These are phyloP conservation scores for Chaetomiaceae sp. DNA, from an alignment of 2,329 filamentous ascomycete genomes.

Conservation along the genomic window DNA sequence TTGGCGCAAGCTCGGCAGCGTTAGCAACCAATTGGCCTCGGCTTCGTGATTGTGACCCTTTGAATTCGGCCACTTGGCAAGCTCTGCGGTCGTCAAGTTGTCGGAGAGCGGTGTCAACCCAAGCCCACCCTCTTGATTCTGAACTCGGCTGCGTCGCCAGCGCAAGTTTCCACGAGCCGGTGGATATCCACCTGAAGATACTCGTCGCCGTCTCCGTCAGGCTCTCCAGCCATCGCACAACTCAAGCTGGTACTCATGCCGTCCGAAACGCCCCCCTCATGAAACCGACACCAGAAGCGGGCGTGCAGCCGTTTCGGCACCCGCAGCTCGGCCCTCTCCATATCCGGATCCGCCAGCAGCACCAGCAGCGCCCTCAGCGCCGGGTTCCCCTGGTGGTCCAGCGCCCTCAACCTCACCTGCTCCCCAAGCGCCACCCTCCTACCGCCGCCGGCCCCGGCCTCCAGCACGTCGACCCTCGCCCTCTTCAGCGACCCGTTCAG, in stretches of 20 bases:
- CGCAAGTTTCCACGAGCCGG: slow-evolving; percentile 13
- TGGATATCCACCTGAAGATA: slow-evolving; percentile 27
- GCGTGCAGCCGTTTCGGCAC: slow-evolving; percentile 32
- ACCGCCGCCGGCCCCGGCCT: not conserved
- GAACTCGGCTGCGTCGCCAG: slow-evolving; percentile 14
- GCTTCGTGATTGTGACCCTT: not conserved
- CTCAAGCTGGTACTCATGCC: slow-evolving; percentile 9
- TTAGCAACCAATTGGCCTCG: slow-evolving; percentile 3
- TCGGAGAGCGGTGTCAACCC: not conserved
- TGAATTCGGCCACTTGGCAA: not conserved
- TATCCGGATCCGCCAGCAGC: slow-evolving; percentile 40
- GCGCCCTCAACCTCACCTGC: not conserved
- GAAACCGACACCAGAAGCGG: slow-evolving; percentile 38
- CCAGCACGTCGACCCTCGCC: slow-evolving; percentile 22
- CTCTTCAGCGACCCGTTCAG: slow-evolving; percentile 22
- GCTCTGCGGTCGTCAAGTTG: too few relatives aligned
- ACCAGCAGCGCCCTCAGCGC: slow-evolving; percentile 31
- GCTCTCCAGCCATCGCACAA: slow-evolving; percentile 5
- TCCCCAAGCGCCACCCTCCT: not conserved
- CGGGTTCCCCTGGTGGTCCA: not conserved
- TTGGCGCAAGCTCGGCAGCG: slow-evolving; percentile 13
- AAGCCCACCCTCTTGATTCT: slow-evolving; percentile 11
- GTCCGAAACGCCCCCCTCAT: slow-evolving; percentile 24
- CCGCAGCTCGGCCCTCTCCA: slow-evolving; percentile 35
- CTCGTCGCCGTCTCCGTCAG: too few relatives aligned